phyloP scores from a whole-genome alignment of 202 grass and related monocot genomes.

The Panicum hallii region DNA sequence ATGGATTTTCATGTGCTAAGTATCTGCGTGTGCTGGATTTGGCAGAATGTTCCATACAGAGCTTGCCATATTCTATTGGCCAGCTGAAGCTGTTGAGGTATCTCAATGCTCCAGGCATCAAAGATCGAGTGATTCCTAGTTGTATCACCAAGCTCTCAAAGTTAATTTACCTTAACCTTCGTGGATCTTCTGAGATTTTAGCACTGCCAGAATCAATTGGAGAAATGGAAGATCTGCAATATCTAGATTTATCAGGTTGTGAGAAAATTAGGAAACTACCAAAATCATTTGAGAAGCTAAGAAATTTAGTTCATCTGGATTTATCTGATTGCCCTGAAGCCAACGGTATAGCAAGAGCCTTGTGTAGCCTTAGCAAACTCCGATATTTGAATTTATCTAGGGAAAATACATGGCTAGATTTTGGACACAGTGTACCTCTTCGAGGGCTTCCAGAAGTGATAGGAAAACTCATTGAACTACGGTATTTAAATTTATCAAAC shows the following conservation, averaged over 20 bases:
- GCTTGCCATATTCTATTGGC: neutral
- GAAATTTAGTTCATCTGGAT: neutral
- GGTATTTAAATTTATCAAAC: neutral
- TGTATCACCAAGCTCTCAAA: neutral
- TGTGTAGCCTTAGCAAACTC: neutral
- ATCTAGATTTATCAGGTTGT: constrained; percentile 30
- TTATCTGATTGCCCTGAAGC: neutral
- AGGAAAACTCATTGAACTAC: neutral
- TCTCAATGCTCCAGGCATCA: neutral
- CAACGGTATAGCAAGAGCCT: neutral
- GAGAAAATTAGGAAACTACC: accelerated
- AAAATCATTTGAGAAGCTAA: neutral
- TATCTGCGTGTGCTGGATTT: constrained; percentile 15
- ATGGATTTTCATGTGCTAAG: neutral
- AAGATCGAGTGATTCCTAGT: neutral
- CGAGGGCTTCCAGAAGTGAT: neutral
- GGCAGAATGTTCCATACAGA: neutral
- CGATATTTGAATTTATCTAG: neutral
- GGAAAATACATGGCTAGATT: too few species aligned
- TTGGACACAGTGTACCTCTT: neutral
- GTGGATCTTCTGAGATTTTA: neutral
- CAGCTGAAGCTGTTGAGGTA: constrained; percentile 34
- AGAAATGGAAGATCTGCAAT: constrained; percentile 10
- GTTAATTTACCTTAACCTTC: neutral
- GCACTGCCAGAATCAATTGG: constrained; percentile 12